Conservation (phyloP, 495 filamentous ascomycete genomes). For the Cryomyces minteri region DNA sequence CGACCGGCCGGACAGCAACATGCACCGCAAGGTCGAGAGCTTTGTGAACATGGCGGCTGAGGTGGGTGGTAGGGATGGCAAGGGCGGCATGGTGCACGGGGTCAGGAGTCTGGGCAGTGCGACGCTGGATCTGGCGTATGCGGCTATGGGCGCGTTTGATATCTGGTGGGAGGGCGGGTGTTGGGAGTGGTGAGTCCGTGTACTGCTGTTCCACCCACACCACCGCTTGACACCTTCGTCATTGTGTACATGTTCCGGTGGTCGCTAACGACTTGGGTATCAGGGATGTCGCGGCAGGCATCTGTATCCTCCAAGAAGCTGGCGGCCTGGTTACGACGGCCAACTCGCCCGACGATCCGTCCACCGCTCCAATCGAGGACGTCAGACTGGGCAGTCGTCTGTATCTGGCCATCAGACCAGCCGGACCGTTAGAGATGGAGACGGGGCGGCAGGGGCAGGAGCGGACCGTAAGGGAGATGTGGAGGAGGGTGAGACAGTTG, state of each 20-base stretch:
- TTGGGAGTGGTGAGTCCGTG: slow-evolving; percentile 29
- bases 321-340: slow-evolving; percentile 49
- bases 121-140: slow-evolving; percentile 36
- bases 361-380: slow-evolving; percentile 35
- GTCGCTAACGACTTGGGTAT: not conserved
- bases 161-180: slow-evolving; percentile 42
- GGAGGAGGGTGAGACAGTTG: slow-evolving; percentile 39
- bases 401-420: slow-evolving; percentile 49
- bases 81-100: slow-evolving; percentile 44
- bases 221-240: not conserved
- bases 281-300: slow-evolving; percentile 33
- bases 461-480: slow-evolving; percentile 46
- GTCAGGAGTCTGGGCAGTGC: slow-evolving; percentile 34
- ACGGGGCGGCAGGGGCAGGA: slow-evolving; percentile 44
- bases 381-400: slow-evolving; percentile 39
- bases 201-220: not conserved
- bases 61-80: slow-evolving; percentile 34
- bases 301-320: slow-evolving; percentile 36
- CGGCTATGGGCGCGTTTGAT: slow-evolving; percentile 37
- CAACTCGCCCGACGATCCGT: slow-evolving; percentile 37
- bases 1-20: slow-evolving; percentile 39
- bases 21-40: slow-evolving; percentile 48
- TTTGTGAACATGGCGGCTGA: slow-evolving; percentile 55
- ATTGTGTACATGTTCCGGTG: not conserved
- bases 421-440: slow-evolving; percentile 38